Percentiles rank a stretch among this genome's conserved stretches.
Conservation (phyloP, 306 rosid species). For the Boehmeria nivea region DNA sequence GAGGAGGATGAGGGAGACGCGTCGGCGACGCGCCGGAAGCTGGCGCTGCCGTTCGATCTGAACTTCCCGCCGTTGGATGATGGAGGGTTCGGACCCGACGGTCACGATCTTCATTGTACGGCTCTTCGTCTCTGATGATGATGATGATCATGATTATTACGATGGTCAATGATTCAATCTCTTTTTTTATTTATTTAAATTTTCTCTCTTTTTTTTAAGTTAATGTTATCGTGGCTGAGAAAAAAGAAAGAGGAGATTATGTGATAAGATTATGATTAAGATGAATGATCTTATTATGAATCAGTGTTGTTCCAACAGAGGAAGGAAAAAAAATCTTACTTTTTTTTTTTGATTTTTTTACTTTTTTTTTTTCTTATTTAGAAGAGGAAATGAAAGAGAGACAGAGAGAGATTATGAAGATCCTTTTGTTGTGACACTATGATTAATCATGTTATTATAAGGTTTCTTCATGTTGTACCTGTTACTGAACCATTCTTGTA, state of each 20-base stretch:
- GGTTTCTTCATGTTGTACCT: slow-evolving; percentile 6
- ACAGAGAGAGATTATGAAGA: slow-evolving; percentile 4
- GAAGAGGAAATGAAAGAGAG: slow-evolving; percentile 6
- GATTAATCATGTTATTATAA: slow-evolving; percentile 13
- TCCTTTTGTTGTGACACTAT: slow-evolving; percentile 14
- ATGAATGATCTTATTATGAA: slow-evolving; percentile 31
- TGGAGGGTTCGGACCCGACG: slow-evolving; percentile 25
- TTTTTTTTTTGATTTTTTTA: slow-evolving; percentile 1
- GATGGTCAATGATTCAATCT: slow-evolving; percentile 36
- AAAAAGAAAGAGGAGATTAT: slow-evolving; percentile 2
- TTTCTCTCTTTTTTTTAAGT: not conserved
- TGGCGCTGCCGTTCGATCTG: slow-evolving; percentile 67
- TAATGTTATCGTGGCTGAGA: slow-evolving; percentile 14
- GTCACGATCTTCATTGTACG: slow-evolving; percentile 57
- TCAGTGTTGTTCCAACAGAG: slow-evolving; percentile 12
- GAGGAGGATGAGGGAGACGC: slow-evolving; percentile 40
- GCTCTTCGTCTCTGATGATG: slow-evolving; percentile 63
- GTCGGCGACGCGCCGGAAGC: slow-evolving; percentile 35
- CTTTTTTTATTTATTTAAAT: slow-evolving; percentile 8
- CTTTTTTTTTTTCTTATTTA: slow-evolving; percentile 6
- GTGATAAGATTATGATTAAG: slow-evolving; percentile 41
- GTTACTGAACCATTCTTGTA: slow-evolving; percentile 1
- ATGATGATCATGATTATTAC: slow-evolving; percentile 20
- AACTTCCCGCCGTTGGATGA: slow-evolving; percentile 61
- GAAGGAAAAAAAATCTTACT: slow-evolving; percentile 5